phyloP scores from a whole-genome alignment of 1,139 yeast genomes.

The Dujonia santamariae region DNA sequence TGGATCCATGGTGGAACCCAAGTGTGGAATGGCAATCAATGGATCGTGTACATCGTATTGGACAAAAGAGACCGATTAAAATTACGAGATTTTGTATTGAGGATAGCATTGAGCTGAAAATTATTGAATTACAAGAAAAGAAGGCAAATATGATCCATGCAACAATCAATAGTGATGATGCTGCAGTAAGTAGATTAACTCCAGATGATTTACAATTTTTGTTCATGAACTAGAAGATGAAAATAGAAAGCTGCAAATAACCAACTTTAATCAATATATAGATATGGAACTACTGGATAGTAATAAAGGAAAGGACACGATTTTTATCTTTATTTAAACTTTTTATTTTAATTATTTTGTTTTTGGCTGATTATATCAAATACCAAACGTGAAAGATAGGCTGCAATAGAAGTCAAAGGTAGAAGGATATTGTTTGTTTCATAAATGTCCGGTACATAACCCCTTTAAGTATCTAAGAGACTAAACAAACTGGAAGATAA shows the following conservation, averaged over 20 bases:
- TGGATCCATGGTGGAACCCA: constrained; percentile 99
- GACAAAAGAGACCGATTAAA: constrained; percentile 92
- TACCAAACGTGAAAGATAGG: too few relatives aligned
- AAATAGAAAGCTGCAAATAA: constrained; percentile 1
- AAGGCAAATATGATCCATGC: constrained; percentile 98
- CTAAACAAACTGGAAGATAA: too few relatives aligned
- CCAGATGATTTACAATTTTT: constrained; percentile 94
- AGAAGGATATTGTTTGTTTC: too few relatives aligned
- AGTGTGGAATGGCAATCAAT: constrained; percentile 98
- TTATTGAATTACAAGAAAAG: constrained; percentile 92
- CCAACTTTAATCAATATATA: too few relatives aligned
- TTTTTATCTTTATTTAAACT: too few relatives aligned
- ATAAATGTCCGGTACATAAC: too few relatives aligned
- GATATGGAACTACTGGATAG: too few relatives aligned
- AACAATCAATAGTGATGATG: constrained; percentile 87
- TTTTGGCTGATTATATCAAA: too few relatives aligned
- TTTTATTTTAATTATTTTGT: too few relatives aligned
- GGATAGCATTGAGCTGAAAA: constrained; percentile 94
- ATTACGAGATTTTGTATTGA: constrained; percentile 91
- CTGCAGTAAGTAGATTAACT: constrained; percentile 81
- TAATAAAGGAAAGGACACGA: too few relatives aligned
- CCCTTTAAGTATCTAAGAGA: too few relatives aligned
- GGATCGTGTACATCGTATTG: constrained; percentile 96
- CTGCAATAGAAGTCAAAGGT: too few relatives aligned
- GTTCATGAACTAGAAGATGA: constrained; percentile 57